phyloP scores from a whole-genome alignment of 208 protist species.

The Acanthamoeba lenticulata region DNA sequence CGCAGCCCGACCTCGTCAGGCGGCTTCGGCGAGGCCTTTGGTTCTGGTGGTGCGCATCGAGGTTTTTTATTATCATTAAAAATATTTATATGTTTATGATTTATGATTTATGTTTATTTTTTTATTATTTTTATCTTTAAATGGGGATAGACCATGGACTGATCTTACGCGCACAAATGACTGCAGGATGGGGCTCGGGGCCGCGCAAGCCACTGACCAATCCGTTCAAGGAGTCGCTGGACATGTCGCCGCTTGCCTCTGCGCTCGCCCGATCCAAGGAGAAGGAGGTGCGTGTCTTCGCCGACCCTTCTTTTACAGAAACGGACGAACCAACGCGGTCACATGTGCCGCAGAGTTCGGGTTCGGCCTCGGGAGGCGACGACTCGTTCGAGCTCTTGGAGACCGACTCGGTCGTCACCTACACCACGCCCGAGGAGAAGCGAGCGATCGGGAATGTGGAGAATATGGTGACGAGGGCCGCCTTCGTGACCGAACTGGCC shows the following conservation, averaged over 20 bases:
- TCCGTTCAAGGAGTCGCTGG: slow-evolving; percentile 43
- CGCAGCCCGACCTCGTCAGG: slow-evolving; percentile 2
- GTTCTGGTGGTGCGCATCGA: neutral
- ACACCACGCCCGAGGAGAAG: neutral
- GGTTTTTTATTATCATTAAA: neutral
- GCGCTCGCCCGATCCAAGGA: neutral
- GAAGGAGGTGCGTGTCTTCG: too few relatives aligned
- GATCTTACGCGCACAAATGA: too few relatives aligned
- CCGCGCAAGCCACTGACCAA: slow-evolving; percentile 32
- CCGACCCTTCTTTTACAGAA: too few relatives aligned
- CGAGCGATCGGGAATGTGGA: neutral
- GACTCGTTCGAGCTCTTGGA: slow-evolving; percentile 40
- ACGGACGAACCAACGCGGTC: too few relatives aligned
- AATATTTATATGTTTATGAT: too few relatives aligned
- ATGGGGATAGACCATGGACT: too few relatives aligned
- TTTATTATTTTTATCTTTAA: too few relatives aligned
- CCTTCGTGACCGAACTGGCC: neutral
- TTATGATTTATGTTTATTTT: too few relatives aligned
- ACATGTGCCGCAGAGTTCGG: slow-evolving; percentile 12
- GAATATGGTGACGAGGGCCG: neutral
- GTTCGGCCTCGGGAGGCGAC: neutral
- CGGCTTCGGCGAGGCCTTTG: slow-evolving; percentile 20
- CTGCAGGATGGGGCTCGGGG: slow-evolving; percentile 27
- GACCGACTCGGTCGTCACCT: neutral
- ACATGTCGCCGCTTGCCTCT: neutral